phyloP scores from a whole-genome alignment of 768 basidiomycete genomes.

The Panaeolus papilionaceus region DNA sequence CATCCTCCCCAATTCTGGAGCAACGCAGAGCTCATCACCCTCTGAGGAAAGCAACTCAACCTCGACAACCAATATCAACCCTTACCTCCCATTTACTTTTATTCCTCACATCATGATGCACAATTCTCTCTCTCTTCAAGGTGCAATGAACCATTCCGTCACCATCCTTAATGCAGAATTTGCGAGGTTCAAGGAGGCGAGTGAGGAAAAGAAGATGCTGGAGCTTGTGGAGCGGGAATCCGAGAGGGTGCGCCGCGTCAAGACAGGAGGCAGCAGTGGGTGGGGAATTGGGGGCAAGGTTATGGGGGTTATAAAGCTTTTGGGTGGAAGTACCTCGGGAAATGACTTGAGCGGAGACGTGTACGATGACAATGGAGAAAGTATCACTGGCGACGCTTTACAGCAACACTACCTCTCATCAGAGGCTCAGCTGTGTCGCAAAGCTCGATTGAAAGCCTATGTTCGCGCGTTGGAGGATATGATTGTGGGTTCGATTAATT shows the following conservation, averaged over 20 bases:
- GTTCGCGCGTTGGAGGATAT: conserved; percentile 60
- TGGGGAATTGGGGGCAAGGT: not conserved
- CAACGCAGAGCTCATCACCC: too few species aligned
- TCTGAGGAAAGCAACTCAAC: conserved; percentile 43
- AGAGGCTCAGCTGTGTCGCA: not conserved
- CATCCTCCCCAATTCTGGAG: not conserved
- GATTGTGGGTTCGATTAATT: conserved; percentile 64
- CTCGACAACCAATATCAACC: conserved; percentile 6
- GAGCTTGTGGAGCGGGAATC: not conserved
- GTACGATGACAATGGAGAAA: not conserved
- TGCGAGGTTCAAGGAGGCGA: conserved; percentile 38
- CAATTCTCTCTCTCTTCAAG: conserved; percentile 52
- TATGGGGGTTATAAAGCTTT: not conserved
- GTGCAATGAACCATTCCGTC: conserved; percentile 51
- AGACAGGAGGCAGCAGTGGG: not conserved
- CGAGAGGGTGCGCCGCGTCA: not conserved
- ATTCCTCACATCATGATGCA: conserved; percentile 55
- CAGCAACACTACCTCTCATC: not conserved
- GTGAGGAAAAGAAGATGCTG: conserved; percentile 21
- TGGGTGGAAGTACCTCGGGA: not conserved
- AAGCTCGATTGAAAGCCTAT: conserved; percentile 39
- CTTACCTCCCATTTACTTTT: conserved; percentile 26
- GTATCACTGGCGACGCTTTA: not conserved
- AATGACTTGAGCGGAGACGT: not conserved
- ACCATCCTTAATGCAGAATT: conserved; percentile 45